phyloP scores from a whole-genome alignment of 1,284 basidiomycete genomes.

The Microstroma glucosiphilum region DNA sequence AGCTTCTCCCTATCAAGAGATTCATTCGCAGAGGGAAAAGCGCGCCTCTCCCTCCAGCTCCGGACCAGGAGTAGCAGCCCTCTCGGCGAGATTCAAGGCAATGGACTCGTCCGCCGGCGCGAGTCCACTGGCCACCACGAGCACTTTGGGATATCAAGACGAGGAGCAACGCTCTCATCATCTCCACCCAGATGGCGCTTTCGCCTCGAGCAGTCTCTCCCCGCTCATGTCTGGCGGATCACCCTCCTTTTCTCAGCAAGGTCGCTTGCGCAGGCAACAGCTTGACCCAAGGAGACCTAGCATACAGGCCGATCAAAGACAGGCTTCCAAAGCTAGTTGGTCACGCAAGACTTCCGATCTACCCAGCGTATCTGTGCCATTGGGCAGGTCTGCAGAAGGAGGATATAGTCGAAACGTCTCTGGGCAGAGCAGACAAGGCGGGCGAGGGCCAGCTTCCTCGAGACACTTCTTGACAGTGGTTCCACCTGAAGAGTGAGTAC shows the following conservation, averaged over 20 bases:
- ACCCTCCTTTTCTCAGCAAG: neutral
- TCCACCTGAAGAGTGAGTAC: constrained; percentile 23
- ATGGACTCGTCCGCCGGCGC: too few relatives aligned
- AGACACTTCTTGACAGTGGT: constrained; percentile 34
- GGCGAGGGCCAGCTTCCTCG: constrained; percentile 22
- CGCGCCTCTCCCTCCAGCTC: too few relatives aligned
- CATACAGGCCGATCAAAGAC: too few relatives aligned
- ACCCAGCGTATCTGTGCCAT: neutral
- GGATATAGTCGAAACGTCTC: constrained; percentile 20
- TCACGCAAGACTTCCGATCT: constrained; percentile 4
- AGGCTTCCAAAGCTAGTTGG: constrained; percentile 5
- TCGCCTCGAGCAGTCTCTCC: neutral
- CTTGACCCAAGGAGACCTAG: too few relatives aligned
- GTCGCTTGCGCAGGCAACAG: too few relatives aligned
- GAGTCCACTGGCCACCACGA: neutral
- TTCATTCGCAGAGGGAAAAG: too few relatives aligned
- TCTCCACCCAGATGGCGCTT: neutral
- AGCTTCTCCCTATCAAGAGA: too few relatives aligned
- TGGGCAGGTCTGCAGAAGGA: neutral
- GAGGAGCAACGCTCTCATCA: neutral
- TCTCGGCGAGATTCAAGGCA: too few relatives aligned
- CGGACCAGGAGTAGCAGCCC: too few relatives aligned
- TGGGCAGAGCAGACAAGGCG: constrained; percentile 13
- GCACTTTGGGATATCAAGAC: neutral
- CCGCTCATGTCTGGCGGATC: neutral